phyloP scores from a whole-genome alignment of 257 asterid genomes.

The Primulina eburnea region DNA sequence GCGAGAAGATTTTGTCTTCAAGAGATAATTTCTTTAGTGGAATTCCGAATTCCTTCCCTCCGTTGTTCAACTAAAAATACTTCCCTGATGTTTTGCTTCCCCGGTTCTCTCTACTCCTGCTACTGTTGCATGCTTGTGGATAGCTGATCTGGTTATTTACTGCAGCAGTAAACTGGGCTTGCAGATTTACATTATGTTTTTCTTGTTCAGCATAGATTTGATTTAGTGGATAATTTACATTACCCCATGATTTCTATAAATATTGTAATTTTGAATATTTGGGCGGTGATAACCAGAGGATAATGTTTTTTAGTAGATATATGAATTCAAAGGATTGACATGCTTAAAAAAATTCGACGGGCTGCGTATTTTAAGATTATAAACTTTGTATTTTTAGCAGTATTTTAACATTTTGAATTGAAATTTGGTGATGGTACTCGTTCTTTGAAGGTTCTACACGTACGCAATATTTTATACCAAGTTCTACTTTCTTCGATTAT shows the following conservation, averaged over 20 bases:
- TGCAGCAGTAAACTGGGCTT: neutral
- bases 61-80: slow-evolving; percentile 18
- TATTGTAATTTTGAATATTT: too few relatives aligned
- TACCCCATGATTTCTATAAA: neutral
- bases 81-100: slow-evolving; percentile 27
- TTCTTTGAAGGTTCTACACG: neutral
- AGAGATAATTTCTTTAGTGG: slow-evolving; percentile 16
- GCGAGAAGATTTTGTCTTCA: slow-evolving; percentile 34
- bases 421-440: neutral
- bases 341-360: neutral
- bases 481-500: too few relatives aligned
- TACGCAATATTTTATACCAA: neutral
- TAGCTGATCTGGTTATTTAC: neutral
- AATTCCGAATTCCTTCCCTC: slow-evolving; percentile 22
- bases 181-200: neutral
- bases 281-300: neutral
- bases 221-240: neutral
- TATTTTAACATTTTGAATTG: too few relatives aligned
- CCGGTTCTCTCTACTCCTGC: slow-evolving; percentile 8
- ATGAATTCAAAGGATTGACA: neutral
- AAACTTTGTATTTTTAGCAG: too few relatives aligned
- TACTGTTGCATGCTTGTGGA: neutral
- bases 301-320: neutral
- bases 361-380: too few relatives aligned
- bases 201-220: neutral